Base-by-base conservation (phyloP, 192 early-diverging fungal genomes). In the Coemansia sp. region DNA sequence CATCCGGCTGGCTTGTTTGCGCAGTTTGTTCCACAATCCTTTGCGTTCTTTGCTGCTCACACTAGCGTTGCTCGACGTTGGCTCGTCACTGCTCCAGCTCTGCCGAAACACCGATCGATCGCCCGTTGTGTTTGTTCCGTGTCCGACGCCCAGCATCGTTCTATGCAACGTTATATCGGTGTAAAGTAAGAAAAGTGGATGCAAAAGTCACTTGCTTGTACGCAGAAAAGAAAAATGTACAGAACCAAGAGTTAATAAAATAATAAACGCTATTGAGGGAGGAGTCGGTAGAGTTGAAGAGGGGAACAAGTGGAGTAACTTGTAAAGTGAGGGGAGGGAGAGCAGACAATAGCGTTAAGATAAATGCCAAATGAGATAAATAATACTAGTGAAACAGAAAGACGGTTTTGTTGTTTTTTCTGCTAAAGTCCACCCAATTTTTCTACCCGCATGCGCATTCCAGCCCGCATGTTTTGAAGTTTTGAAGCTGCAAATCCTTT, bases 81-180 rank as follows among this genome's bases (percentile, higher is more conserved):
- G 77, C 38, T 71, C 69, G 69, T 80, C 77, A 69, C 77, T 80
- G 69, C 77, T 69, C 72, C 77, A 80, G 72, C 77, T 80, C 47
- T 71, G 65, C 8, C 72, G 72, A 38, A 50, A 63, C 6, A 50
- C 17, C 11, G 65, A 50, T 23, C 57, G 37, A 45, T 79, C 67
- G 2, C 10, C 59, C 24, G 52, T 43, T 15, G 35, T 49, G 53
- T 25, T 55, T 22, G 25, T 35, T 29, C 12, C 29, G 56, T 19
- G 66, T 22, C 67, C 63, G 51, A 75, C 63, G 17, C 67, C 67
- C 58, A 69, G 59, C 73, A 73, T 73, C 38, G 19, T 45, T n/a
- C 15, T 45, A 15, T 45, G 11, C 3, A 15, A n/a, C 14, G 2
- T 15, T 45, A 45, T 35, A 35, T 35, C 32, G 32, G 32, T 27